A percentile compares a stretch with the other conserved stretches of the same genome.
Conservation (phyloP, 257 asterid genomes). For the Capsicum chinense region DNA sequence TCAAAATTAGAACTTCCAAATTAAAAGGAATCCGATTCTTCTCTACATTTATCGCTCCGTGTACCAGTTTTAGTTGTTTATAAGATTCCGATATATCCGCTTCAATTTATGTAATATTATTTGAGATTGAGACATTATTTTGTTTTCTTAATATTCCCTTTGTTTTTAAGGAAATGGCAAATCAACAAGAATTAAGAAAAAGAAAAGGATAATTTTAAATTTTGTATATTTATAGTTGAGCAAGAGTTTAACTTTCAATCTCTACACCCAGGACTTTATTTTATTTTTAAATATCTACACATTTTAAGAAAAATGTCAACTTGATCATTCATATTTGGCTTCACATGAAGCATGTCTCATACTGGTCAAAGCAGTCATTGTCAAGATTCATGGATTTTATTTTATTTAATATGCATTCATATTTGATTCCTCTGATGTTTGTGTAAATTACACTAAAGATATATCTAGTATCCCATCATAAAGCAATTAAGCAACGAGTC, state of each 20-base stretch:
- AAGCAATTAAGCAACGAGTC: background rate
- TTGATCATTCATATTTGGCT: background rate
- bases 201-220: no score
- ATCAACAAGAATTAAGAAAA: no score
- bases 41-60: background rate
- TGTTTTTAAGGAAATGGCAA: no score
- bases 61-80: background rate
- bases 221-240: background rate
- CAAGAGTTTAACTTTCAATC: background rate
- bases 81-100: no score
- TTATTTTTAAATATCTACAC: no score
- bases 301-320: background rate
- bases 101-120: no score
- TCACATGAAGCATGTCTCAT: background rate
- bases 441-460: background rate
- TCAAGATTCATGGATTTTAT: background rate
- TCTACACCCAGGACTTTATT: no score
- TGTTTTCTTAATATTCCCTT: no score
- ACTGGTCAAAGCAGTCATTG: background rate
- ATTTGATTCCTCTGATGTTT: background rate
- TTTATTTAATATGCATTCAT: background rate
- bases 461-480: background rate
- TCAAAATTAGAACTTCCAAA: constrained; percentile 28
- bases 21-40: constrained; percentile 27
- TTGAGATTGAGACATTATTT: no score